These are phyloP conservation scores for Adenanthera pavonina DNA, from an alignment of 306 rosid genomes.

Conservation along the genomic window DNA sequence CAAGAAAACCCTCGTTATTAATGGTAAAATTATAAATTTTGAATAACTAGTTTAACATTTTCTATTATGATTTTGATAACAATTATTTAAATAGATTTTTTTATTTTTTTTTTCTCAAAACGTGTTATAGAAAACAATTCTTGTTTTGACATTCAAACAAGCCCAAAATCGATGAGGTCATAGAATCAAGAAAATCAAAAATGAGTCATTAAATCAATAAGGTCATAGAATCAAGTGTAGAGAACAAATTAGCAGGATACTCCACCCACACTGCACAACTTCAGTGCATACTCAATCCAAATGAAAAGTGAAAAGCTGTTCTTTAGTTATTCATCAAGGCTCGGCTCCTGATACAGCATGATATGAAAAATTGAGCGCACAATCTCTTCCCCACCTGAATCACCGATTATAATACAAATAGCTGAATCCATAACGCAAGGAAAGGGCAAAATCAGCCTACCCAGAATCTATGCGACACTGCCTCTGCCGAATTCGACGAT, in stretches of 20 bases:
- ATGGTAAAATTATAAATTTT: too few species aligned
- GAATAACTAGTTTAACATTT: too few species aligned
- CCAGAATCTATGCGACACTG: slow-evolving; percentile 92
- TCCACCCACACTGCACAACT: slow-evolving; percentile 19
- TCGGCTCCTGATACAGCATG: background rate
- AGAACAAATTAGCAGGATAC: background rate
- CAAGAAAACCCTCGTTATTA: too few species aligned
- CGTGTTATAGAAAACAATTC: too few species aligned
- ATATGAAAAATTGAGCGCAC: background rate
- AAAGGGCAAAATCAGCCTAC: slow-evolving; percentile 50
- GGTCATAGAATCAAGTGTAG: slow-evolving; percentile 6
- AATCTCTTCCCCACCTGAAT: slow-evolving; percentile 1
- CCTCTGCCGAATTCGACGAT: slow-evolving; percentile 55
- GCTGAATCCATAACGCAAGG: background rate
- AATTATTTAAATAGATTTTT: too few species aligned
- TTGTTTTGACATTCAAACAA: too few species aligned
- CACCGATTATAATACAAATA: background rate
- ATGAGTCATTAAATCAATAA: slow-evolving; percentile 9
- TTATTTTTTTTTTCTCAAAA: too few species aligned
- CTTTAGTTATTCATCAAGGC: slow-evolving; percentile 14
- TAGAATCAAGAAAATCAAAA: slow-evolving; percentile 4
- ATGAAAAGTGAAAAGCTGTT: slow-evolving; percentile 24
- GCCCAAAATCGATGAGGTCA: too few species aligned
- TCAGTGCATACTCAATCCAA: slow-evolving; percentile 14
- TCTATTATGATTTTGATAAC: too few species aligned